Evolutionary conservation across 2,329 filamentous ascomycete genomes (phyloP).

Genomic region (Orbilia quercus): DNA sequence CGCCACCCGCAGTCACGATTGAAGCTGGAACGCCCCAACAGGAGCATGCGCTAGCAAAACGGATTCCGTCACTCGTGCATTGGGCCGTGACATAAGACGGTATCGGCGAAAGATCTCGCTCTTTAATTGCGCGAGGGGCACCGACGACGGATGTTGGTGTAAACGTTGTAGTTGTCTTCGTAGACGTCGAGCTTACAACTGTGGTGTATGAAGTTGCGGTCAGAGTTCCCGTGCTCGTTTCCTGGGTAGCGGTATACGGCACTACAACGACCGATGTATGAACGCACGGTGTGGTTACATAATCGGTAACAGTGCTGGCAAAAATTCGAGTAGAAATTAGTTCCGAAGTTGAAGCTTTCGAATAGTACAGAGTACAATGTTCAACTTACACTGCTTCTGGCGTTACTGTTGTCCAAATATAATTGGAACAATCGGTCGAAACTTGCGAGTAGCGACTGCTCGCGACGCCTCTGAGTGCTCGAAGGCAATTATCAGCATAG

Average conservation of each 20-base stretch:
- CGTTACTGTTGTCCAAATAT: constrained; percentile 1
- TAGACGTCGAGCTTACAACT: not conserved
- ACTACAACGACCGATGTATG: not conserved
- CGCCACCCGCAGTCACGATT: not conserved
- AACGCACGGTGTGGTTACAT: not conserved
- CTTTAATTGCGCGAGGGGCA: too few species aligned
- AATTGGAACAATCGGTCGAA: constrained; percentile 9
- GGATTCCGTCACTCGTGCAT: not conserved
- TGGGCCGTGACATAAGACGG: constrained; percentile 6
- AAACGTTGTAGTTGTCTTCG: too few species aligned
- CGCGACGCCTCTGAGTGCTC: constrained; percentile 5
- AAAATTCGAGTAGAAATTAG: not conserved
- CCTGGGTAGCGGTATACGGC: constrained; percentile 1
- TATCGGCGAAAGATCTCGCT: too few species aligned
- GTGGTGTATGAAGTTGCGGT: not conserved
- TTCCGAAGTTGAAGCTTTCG: too few species aligned
- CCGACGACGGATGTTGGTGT: too few species aligned
- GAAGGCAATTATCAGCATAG: constrained; percentile 13
- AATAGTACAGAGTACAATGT: too few species aligned
- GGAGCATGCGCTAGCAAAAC: constrained; percentile 19
- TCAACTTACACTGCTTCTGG: not conserved
- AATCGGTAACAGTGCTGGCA: constrained; percentile 1
- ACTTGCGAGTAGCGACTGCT: constrained; percentile 10
- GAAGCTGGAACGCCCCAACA: constrained; percentile 15
- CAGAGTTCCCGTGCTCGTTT: not conserved